These are phyloP conservation scores for Gillenia trifoliata DNA, from an alignment of 306 rosid genomes.

Conservation along the genomic window DNA sequence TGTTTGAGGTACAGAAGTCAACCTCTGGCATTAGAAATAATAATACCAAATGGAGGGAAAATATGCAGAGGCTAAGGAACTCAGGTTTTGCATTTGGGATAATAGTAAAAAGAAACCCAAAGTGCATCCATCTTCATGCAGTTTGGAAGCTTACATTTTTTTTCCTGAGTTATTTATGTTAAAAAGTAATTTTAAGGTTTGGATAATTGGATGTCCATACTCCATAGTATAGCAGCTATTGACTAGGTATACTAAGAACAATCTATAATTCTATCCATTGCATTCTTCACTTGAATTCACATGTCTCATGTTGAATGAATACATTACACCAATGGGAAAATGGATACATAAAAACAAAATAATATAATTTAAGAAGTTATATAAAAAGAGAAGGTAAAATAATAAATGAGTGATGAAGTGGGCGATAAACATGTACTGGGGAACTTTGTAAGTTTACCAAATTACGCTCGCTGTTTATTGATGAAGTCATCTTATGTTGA, in stretches of 20 bases:
- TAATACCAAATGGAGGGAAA: not conserved
- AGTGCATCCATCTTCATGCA: not conserved
- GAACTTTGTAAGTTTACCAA: not conserved
- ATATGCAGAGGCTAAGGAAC: not conserved
- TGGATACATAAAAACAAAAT: not conserved
- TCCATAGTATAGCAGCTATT: not conserved
- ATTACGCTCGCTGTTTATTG: not conserved
- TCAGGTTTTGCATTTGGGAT: not conserved
- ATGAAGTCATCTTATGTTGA: not conserved
- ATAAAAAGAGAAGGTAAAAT: not conserved
- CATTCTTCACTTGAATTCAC: not conserved
- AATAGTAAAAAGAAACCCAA: not conserved
- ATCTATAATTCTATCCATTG: not conserved
- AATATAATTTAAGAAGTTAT: not conserved
- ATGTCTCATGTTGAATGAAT: not conserved
- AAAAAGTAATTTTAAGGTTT: not conserved
- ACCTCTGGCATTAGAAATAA: not conserved
- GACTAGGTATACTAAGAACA: not conserved
- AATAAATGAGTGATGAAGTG: not conserved
- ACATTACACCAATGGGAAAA: not conserved
- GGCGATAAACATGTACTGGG: not conserved
- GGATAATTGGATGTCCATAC: not conserved
- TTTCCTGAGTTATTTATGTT: not conserved
- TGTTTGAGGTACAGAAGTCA: not conserved
- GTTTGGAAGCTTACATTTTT: not conserved